Percentiles rank a stretch among this genome's conserved stretches.
Evolutionary conservation across 2,329 filamentous ascomycete genomes (phyloP).

Genomic region (Ophiostoma tasmaniense): DNA sequence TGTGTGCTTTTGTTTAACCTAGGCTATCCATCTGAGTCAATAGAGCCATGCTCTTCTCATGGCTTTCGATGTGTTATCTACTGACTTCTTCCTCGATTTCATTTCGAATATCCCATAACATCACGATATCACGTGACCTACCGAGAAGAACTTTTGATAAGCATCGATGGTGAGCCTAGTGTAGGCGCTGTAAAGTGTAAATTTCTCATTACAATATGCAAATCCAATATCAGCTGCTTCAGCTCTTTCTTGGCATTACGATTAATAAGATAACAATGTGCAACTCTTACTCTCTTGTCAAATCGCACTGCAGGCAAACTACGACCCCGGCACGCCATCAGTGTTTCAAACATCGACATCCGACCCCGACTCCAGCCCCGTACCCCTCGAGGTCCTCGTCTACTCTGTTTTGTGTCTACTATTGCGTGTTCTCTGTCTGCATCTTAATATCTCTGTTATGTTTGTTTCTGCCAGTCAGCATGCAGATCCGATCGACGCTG

Average conservation of each 20-base stretch:
- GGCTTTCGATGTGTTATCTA: too few relatives aligned
- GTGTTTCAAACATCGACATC: constrained; percentile 5
- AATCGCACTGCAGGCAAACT: not conserved
- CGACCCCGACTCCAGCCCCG: not conserved
- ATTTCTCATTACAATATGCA: too few relatives aligned
- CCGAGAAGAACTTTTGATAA: too few relatives aligned
- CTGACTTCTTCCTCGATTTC: too few relatives aligned
- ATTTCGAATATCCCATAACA: too few relatives aligned
- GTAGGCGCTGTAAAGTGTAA: too few relatives aligned
- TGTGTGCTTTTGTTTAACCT: too few relatives aligned
- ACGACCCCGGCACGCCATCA: not conserved
- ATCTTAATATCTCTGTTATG: not conserved
- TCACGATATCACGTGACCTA: too few relatives aligned
- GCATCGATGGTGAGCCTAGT: too few relatives aligned
- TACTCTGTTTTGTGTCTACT: not conserved
- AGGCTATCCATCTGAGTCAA: too few relatives aligned
- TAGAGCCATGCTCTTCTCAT: too few relatives aligned
- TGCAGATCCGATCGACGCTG: not conserved
- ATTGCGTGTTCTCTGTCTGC: not conserved
- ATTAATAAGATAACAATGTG: not conserved
- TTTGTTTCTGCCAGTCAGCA: not conserved
- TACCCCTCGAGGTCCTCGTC: not conserved
- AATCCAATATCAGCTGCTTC: too few relatives aligned
- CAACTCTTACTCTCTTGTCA: not conserved
- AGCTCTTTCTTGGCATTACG: not conserved